Percentiles rank a stretch among this genome's conserved stretches.
These are phyloP conservation scores for Kodamaea kakaduensis DNA, from an alignment of 805 yeast species.

Conservation along the genomic window DNA sequence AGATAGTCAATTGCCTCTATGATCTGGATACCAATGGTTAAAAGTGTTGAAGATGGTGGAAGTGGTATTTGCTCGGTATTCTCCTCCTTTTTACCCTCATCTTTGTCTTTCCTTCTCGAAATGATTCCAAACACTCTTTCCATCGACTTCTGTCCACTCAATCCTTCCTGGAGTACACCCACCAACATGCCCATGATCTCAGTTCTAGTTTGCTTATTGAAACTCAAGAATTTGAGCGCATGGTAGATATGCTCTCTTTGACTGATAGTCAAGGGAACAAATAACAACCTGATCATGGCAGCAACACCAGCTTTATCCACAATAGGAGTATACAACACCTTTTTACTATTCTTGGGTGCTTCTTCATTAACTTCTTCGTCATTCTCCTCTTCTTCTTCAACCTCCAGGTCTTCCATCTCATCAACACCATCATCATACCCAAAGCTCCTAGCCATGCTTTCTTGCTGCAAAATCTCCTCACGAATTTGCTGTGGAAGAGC, in stretches of 20 bases:
- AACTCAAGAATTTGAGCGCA: constrained; percentile 62
- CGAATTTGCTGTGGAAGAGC: constrained; percentile 72
- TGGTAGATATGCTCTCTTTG: constrained; percentile 63
- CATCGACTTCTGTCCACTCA: constrained; percentile 52
- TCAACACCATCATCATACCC: constrained; percentile 22
- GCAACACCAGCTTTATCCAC: constrained; percentile 75
- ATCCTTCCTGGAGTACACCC: constrained; percentile 73
- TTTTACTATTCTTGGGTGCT: constrained; percentile 19
- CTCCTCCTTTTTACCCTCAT: constrained; percentile 9
- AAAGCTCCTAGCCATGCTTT: constrained; percentile 42
- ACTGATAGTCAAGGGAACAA: constrained; percentile 63
- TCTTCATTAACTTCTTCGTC: constrained; percentile 9
- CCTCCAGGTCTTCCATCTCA: constrained; percentile 19
- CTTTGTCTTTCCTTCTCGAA: constrained; percentile 42
- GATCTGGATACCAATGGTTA: constrained; percentile 70
- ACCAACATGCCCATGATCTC: constrained; percentile 69
- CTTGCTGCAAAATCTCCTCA: constrained; percentile 58
- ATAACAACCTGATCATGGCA: constrained; percentile 64
- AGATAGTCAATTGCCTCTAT: constrained; percentile 71
- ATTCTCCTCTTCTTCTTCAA: constrained; percentile 17
- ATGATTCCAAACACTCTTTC: constrained; percentile 60
- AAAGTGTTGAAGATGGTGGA: constrained; percentile 64
- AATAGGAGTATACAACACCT: constrained; percentile 56
- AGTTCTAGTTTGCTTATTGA: constrained; percentile 70
- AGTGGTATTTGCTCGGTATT: constrained; percentile 14